phyloP scores from a whole-genome alignment of 2,329 filamentous ascomycete species.

The Aspergillus luchuensis region DNA sequence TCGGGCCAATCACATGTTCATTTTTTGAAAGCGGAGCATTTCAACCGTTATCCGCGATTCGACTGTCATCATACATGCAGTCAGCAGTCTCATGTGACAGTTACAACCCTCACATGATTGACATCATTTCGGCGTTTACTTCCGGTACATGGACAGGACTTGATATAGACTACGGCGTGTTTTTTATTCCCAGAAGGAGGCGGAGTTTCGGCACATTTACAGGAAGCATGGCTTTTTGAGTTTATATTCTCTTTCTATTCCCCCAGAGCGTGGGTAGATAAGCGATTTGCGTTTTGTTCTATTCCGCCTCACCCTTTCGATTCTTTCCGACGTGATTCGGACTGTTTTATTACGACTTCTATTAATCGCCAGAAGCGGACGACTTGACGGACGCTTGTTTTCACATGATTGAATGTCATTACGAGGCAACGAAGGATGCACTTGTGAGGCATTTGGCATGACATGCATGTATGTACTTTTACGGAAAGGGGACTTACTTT shows the following conservation, averaged over 20 bases:
- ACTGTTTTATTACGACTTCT: conserved; percentile 9
- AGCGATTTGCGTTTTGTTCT: conserved; percentile 16
- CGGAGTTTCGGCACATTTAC: conserved; percentile 23
- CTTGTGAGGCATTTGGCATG: conserved; percentile 12
- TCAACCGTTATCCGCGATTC: neutral
- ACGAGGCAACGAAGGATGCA: conserved; percentile 17
- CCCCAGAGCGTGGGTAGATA: conserved; percentile 18
- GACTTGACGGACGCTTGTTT: conserved; percentile 5
- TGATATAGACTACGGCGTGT: conserved; percentile 28
- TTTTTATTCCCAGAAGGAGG: conserved; percentile 17
- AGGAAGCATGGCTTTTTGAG: conserved; percentile 8
- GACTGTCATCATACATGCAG: neutral
- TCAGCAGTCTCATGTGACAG: neutral
- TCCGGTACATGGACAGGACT: conserved; percentile 15
- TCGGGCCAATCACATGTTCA: neutral
- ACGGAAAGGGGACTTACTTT: conserved; percentile 9
- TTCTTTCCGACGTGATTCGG: neutral
- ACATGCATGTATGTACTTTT: conserved; percentile 18
- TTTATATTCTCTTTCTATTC: conserved; percentile 6
- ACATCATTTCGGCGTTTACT: conserved; percentile 8
- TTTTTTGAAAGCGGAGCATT: neutral
- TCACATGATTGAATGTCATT: conserved; percentile 14
- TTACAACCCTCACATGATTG: neutral
- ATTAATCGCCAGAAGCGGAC: conserved; percentile 1
- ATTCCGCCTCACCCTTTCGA: neutral